Percentiles rank a stretch among this genome's conserved stretches.
These are phyloP conservation scores for Diospyros lotus DNA, from an alignment of 148 eudicot genomes.

Conservation along the genomic window DNA sequence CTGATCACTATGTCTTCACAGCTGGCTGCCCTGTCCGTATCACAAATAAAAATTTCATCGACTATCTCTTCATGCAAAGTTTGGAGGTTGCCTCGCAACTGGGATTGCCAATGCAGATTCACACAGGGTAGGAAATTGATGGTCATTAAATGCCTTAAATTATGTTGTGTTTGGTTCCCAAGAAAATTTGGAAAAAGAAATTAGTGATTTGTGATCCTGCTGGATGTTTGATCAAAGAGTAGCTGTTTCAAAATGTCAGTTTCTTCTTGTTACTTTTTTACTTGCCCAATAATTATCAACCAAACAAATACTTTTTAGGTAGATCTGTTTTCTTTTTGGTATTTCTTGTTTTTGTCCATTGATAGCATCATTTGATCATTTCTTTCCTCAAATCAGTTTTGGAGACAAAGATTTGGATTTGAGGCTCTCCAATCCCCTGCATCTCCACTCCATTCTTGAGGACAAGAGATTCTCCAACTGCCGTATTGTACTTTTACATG, in stretches of 20 bases:
- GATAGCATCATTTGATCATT: background rate
- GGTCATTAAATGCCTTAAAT: background rate
- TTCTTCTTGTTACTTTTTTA: background rate
- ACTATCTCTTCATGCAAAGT: constrained; percentile 65
- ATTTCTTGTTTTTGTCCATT: background rate
- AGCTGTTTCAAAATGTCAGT: background rate
- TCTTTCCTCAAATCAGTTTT: constrained; percentile 40
- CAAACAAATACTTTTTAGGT: background rate
- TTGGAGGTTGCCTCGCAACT: constrained; percentile 71
- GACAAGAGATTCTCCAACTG: constrained; percentile 72
- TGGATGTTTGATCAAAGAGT: background rate
- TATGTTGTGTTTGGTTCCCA: background rate
- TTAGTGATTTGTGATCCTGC: background rate
- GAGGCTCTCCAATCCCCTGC: constrained; percentile 86
- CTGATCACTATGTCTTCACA: constrained; percentile 33
- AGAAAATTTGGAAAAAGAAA: background rate
- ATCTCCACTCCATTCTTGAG: constrained; percentile 77
- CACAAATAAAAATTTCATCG: constrained; percentile 68
- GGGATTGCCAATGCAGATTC: constrained; percentile 87
- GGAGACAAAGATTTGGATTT: constrained; percentile 95
- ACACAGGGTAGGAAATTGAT: constrained; percentile 68
- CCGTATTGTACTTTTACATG: constrained; percentile 80
- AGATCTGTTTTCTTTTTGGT: background rate
- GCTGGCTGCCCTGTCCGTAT: constrained; percentile 70
- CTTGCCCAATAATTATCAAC: background rate